A percentile compares a stretch with the other conserved stretches of the same genome.
phyloP scores from a whole-genome alignment of 768 basidiomycete species.

The Lactarius tabidus region DNA sequence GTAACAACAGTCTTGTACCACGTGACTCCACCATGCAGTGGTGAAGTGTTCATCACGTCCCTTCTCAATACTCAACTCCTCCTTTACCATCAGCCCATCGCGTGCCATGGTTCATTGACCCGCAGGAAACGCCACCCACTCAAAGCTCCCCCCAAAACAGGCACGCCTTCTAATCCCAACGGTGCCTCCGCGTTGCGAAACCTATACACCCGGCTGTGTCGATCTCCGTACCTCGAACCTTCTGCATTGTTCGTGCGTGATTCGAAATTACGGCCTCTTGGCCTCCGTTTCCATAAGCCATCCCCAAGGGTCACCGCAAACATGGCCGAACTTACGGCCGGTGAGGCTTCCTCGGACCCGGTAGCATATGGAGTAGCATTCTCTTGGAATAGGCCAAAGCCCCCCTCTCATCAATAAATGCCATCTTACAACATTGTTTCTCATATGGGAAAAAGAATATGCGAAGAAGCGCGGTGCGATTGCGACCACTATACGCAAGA shows the following conservation, averaged over 20 bases:
- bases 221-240: conserved; percentile 67
- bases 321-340: conserved; percentile 66
- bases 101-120: conserved; percentile 68
- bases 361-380: conserved; percentile 71
- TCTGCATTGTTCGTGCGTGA: conserved; percentile 51
- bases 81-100: neutral
- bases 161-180: conserved; percentile 43
- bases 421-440: conserved; percentile 7
- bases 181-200: conserved; percentile 49
- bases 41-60: conserved; percentile 2
- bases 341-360: conserved; percentile 49
- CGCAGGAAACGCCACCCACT: conserved; percentile 29
- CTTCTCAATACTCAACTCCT: neutral
- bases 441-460: conserved; percentile 68
- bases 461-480: conserved; percentile 76
- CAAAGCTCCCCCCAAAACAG: conserved; percentile 29
- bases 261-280: conserved; percentile 47
- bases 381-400: conserved; percentile 61
- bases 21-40: neutral
- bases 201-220: conserved; percentile 52
- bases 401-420: neutral
- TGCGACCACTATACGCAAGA: conserved; percentile 70
- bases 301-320: conserved; percentile 58
- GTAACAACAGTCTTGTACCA: too few species aligned
- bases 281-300: conserved; percentile 53